These are phyloP conservation scores for Chaetomidium leptoderma DNA, from an alignment of 495 filamentous ascomycete species.

Conservation along the genomic window DNA sequence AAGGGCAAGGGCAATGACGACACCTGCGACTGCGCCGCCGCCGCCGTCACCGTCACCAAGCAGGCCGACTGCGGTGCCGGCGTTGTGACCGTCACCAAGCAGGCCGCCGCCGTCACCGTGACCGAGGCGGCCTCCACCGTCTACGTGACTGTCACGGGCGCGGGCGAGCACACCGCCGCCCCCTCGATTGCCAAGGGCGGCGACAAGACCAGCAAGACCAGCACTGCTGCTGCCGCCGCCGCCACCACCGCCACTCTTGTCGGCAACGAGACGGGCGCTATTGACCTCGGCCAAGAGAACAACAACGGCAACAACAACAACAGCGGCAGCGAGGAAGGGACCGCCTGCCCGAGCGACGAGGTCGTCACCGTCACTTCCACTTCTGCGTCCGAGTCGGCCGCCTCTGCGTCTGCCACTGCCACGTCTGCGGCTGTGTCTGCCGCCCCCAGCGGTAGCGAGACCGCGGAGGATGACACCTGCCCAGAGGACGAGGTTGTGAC, in stretches of 20 bases:
- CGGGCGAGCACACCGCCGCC: conserved; percentile 1
- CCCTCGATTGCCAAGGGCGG: conserved; percentile 7
- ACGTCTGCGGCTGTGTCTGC: conserved; percentile 3
- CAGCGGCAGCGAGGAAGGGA: conserved; percentile 17
- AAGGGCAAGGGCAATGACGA: conserved; percentile 10
- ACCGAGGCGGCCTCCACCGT: conserved; percentile 33
- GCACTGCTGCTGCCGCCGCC: not conserved
- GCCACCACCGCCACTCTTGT: not conserved
- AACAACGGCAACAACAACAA: not conserved
- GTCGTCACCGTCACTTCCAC: conserved; percentile 25
- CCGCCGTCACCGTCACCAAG: not conserved
- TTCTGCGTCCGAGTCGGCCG: conserved; percentile 16
- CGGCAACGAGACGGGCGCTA: not conserved
- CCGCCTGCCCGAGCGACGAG: conserved; percentile 35
- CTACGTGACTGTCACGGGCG: conserved; percentile 39
- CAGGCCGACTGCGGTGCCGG: not conserved
- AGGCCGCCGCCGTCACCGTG: conserved; percentile 20
- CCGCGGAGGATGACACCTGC: not conserved
- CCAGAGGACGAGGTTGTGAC: conserved; percentile 1
- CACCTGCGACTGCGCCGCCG: conserved; percentile 11
- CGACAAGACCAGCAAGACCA: not conserved
- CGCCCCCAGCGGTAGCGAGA: not conserved
- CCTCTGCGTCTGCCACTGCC: conserved; percentile 27
- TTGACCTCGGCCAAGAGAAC: too few species aligned
- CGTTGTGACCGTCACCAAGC: conserved; percentile 21